phyloP scores from a whole-genome alignment of 2,329 filamentous ascomycete genomes.

The Pseudomassariella vexata region DNA sequence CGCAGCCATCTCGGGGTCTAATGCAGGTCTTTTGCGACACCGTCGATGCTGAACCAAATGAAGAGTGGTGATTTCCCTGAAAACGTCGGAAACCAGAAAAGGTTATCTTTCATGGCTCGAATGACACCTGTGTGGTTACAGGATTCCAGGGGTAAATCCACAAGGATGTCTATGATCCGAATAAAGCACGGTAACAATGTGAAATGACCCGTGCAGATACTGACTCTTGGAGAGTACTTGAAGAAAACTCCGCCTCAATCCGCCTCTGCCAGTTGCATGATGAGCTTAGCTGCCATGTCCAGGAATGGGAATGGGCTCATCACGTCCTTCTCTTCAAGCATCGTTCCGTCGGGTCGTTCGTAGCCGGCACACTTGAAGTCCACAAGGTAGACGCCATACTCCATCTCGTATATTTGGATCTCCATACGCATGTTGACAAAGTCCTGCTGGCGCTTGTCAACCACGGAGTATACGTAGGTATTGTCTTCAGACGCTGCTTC shows the following conservation, averaged over 20 bases:
- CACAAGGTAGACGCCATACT: slow-evolving; percentile 86
- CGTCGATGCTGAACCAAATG: too few relatives aligned
- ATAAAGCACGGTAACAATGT: too few relatives aligned
- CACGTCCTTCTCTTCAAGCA: slow-evolving; percentile 87
- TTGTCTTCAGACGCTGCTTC: slow-evolving; percentile 34
- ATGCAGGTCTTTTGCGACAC: too few relatives aligned
- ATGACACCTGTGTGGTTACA: too few relatives aligned
- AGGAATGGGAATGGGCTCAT: slow-evolving; percentile 94
- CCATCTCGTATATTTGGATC: slow-evolving; percentile 93
- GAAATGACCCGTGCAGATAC: too few relatives aligned
- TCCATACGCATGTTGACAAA: slow-evolving; percentile 91
- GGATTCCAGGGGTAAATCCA: too few relatives aligned
- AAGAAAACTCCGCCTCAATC: slow-evolving; percentile 41
- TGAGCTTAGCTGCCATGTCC: slow-evolving; percentile 85
- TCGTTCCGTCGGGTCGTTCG: slow-evolving; percentile 68
- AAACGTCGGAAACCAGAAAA: too few relatives aligned
- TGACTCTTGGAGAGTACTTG: too few relatives aligned
- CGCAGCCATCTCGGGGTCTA: too few relatives aligned
- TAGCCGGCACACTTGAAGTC: slow-evolving; percentile 99
- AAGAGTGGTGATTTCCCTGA: too few relatives aligned
- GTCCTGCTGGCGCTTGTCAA: slow-evolving; percentile 46
- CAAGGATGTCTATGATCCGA: too few relatives aligned
- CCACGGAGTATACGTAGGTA: slow-evolving; percentile 33
- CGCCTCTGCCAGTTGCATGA: slow-evolving; percentile 85
- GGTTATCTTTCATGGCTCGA: too few relatives aligned